Conservation (phyloP, 2,329 filamentous ascomycete species). For the Diaporthe helianthi region DNA sequence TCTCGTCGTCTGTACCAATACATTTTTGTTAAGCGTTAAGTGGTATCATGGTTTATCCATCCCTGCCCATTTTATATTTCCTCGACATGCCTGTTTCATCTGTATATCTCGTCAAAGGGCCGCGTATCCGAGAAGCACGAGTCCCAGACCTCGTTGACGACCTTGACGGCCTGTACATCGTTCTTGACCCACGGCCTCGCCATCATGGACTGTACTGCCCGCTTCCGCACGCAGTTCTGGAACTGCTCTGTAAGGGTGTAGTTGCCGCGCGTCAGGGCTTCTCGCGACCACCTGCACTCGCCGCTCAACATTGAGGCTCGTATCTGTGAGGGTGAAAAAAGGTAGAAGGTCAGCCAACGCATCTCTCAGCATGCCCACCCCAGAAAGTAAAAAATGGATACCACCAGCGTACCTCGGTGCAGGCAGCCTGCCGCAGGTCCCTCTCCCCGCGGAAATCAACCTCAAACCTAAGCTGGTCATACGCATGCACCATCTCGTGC, state of each 20-base stretch:
- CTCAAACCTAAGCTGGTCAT: constrained; percentile 91
- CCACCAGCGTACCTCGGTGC: constrained; percentile 88
- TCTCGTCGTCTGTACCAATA: constrained; percentile 27
- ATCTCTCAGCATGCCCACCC: not conserved
- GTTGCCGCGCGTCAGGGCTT: constrained; percentile 84
- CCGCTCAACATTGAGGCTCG: constrained; percentile 91
- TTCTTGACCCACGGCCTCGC: constrained; percentile 82
- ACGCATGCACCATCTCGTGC: constrained; percentile 98
- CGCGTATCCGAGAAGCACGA: constrained; percentile 94
- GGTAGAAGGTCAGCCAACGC: constrained; percentile 30
- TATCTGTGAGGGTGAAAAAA: constrained; percentile 63
- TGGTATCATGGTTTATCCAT: constrained; percentile 32
- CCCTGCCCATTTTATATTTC: not conserved
- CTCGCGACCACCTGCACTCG: constrained; percentile 88
- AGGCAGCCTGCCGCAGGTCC: constrained; percentile 87
- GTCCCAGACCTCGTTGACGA: constrained; percentile 98
- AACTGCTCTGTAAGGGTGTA: constrained; percentile 92
- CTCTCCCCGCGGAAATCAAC: constrained; percentile 77
- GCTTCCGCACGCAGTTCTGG: constrained; percentile 85
- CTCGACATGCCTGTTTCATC: constrained; percentile 52
- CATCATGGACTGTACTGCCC: constrained; percentile 82
- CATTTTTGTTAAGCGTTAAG: constrained; percentile 30
- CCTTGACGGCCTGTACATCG: constrained; percentile 82
- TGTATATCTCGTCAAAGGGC: constrained; percentile 96
- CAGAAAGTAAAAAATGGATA: too few species aligned